Evolutionary conservation across 345 rosid genomes (phyloP), one percentile per base, ranked within the genome.

Genomic region (Eucalyptus paniculata): DNA sequence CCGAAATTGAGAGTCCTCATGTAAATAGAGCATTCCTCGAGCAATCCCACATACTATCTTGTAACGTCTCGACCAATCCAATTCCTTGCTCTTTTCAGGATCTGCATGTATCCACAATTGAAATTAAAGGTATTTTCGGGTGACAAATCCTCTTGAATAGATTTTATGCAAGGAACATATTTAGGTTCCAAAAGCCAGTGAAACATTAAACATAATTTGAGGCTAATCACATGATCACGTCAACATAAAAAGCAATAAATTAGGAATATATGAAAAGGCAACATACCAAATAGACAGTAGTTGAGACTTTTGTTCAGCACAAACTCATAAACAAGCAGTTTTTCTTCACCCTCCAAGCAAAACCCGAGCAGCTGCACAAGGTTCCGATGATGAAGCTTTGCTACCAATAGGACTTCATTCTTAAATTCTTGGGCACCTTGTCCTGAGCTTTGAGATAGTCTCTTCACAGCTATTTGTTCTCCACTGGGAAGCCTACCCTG

Each of bases 301-400:
- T 93, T 93, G 1, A 95, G 95, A 88, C 97, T 93, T 89, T 83
- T 87, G 87, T 95, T 95, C 2, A 62, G 90, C 53, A 95, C 89
- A 86, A 62, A 94, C 90, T 95, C 96, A 44, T 95, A 95, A 12
- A 94, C 53, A 40, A 95, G 93, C 3, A 95, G 86, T 65, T 91
- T 96, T 42, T 96, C 97, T 13, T 87, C 88, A 37, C 91, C 91
- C 17, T 94, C 90, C 15, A 92, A 51, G 89, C 97, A 95, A 40
- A 92, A 95, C 8, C 95, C 95, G 2, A 91, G 53, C 14, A 93
- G 54, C 77, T 91, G 91, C 28, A 94, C 97, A 5, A 95, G 92
- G 50, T 95, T 95, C 72, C 91, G 87, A 80, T 93, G 96, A 18
- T 94, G 95, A 45, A 95, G 95, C 83, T 87, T 93, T 10, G 93